Evolutionary conservation across 257 asterid genomes (phyloP), one percentile per base, ranked within the genome.

Genomic region (Fraxinus excelsior): DNA sequence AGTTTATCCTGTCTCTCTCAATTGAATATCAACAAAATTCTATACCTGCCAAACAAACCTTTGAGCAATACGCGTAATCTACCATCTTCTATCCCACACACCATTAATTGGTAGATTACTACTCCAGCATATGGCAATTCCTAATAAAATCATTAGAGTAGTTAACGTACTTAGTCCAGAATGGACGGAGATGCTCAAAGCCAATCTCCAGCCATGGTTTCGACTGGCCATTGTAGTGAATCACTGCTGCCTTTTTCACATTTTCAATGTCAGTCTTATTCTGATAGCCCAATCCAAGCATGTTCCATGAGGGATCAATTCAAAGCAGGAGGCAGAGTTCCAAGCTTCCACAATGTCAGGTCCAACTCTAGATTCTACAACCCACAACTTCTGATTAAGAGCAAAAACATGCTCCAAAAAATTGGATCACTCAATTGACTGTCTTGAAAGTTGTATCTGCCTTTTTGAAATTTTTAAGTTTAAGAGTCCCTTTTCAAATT

Each of bases 261-360:
- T 76, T 81, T 78, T 89, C 96, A 29, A 92, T 32, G 13, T 78
- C 84, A 69, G 94, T 92, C 76, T 83, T 89, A 56, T 82, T 92
- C 82, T 94, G 98, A 83, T 94, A 94, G 38, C 98, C 98, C 88
- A 94, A 85, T 32, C 98, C 98, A 80, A 94, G 98, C 93, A 94
- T 83, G 88, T 94, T 97, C 98, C 98, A 92, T 0, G 89, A 88
- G 76, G 97, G 88, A n/a, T 94, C 94, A 37, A 94, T 94, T 90
- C 82, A 94, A 84, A 79, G 98, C 97, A 38, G 98, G 98, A 67
- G 98, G 98, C 67, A 94, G 88, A 28, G 97, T 94, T 80, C 98
- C 98, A 19, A 94, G 98, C 86, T 91, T 94, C 98, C 98, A 94
- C 78, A 92, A 71, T 69, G 97, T 90, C 86, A 94, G 77, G 86